Evolutionary conservation across 176 grass and related monocot genomes (phyloP), one percentile per base, ranked within the genome.

Genomic region (Triticum urartu): DNA sequence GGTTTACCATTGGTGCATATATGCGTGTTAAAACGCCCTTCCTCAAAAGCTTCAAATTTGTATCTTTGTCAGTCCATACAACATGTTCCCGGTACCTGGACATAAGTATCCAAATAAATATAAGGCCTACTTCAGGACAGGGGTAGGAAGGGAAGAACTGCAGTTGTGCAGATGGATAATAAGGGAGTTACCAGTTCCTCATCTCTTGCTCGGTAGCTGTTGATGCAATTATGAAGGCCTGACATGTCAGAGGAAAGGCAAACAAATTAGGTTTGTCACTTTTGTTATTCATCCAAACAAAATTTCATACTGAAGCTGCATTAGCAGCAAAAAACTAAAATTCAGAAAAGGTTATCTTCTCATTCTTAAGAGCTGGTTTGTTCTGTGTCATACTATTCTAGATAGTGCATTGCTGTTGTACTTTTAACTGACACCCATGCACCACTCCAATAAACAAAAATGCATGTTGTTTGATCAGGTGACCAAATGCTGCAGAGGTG

Each of bases 161-260:
- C 52, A 71, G 56, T 48, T n/a, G 32, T 66, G 38, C 60, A 70
- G 72, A 64, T 11, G 78, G 50, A 35, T 42, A 60, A 18, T 54
- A 54, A 75, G 58, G 68, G 64, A 24, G 21, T 89, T 94, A 99
- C 97, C 97, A 99, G 85, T 89, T 91, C 85, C 81, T 88, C 97
- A 91, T 99, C 81, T 96, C 97, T 79, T 99, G 94, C 15, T 96
- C 92, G 0, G 94, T 99, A 11, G 89, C 94, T 81, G 97, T 99
- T 78, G 97, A 99, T 63, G 97, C 97, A 83, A 99, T 93, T 87
- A 99, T 92, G 72, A 99, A 99, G 72, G 97, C 97, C 97, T 99
- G 84, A 1, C 20, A 89, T 77, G 24, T 20, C 64, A 88, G 13
- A 75, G 68, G 11, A 70, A 79, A 39, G 20, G 21, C 26, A 60